A percentile compares a stretch with the other conserved stretches of the same genome.
phyloP scores from a whole-genome alignment of 2,329 filamentous ascomycete species.

The Hymenoscyphus albidus region DNA sequence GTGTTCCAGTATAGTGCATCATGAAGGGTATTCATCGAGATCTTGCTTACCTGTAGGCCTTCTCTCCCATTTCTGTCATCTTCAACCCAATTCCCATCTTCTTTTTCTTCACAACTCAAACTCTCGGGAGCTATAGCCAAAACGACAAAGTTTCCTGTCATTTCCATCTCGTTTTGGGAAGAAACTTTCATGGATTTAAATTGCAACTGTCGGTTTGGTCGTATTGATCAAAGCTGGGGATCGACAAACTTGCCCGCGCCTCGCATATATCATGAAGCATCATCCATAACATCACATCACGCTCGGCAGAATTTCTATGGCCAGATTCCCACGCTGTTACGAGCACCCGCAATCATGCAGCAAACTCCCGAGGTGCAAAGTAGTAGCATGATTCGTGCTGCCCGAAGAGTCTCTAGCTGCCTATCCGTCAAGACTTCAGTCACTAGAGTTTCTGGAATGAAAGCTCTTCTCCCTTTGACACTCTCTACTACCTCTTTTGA shows the following conservation, averaged over 20 bases:
- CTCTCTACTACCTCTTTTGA: constrained; percentile 21
- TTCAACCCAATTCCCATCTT: background rate
- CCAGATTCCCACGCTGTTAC: background rate
- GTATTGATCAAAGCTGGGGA: constrained; percentile 2
- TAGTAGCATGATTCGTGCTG: background rate
- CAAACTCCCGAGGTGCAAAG: background rate
- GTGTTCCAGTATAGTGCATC: background rate
- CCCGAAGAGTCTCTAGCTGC: constrained; percentile 1
- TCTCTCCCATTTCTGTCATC: background rate
- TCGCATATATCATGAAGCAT: constrained; percentile 5
- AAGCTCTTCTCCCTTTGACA: constrained; percentile 25
- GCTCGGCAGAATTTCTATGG: background rate
- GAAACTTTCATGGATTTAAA: background rate
- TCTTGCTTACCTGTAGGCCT: background rate
- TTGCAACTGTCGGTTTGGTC: background rate
- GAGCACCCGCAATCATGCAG: background rate
- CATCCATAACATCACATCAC: background rate
- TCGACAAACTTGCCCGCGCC: background rate
- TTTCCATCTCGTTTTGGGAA: background rate
- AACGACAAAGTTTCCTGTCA: background rate
- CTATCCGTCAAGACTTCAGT: constrained; percentile 17
- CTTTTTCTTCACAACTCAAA: background rate
- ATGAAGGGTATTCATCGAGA: background rate
- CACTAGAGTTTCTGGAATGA: constrained; percentile 28
- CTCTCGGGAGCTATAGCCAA: too few relatives aligned